Evolutionary conservation across 2,329 filamentous ascomycete genomes (phyloP), one percentile per base, ranked within the genome.

Genomic region (Colletotrichum aenigma): DNA sequence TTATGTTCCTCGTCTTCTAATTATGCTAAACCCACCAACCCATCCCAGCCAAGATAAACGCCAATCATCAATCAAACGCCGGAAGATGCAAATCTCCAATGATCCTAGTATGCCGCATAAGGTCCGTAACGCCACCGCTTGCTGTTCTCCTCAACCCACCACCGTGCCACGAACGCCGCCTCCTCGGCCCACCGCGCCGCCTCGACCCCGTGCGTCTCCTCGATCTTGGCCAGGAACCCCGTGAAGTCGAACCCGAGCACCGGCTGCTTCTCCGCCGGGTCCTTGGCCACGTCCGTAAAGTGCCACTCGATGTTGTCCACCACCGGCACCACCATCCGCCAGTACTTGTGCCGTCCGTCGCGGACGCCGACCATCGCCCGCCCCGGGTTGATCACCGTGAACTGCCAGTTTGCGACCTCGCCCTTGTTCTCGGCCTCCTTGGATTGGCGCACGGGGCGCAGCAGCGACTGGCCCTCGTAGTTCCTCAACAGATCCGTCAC

Each of bases 371-470:
- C 66, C 67, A 79, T 78, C 13, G 76, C 73, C 28, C 74, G 78
- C 26, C 79, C 79, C n/a, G 77, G 71, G 70, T 80, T 80, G 77
- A 94, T 80, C 90, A 92, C 26, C 89, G 91, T 70, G 89, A 91
- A 74, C 83, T 92, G 62, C 91, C 91, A 8, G 83, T 78, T 77
- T 18, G 75, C 84, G 5, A 84, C 82, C 8, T 82, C 82, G 62
- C 83, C 81, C 21, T 30, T 21, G n/a, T 10, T n/a, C 16, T n/a
- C 58, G 26, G 26, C 13, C 3, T 61, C 30, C 18, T 32, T n/a
- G 58, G 62, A 65, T 4, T 65, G 36, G 43, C 83, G 80, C 71
- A 83, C 85, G 2, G 85, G 84, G 10, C 87, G 84, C 66, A 88
- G 83, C n/a, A 88, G 81, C 0, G 86, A 87, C 76, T 88, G 87